Evolutionary conservation across 2,329 filamentous ascomycete genomes (phyloP), one percentile per base, ranked within the genome.

Genomic region (Colletotrichum destructivum): DNA sequence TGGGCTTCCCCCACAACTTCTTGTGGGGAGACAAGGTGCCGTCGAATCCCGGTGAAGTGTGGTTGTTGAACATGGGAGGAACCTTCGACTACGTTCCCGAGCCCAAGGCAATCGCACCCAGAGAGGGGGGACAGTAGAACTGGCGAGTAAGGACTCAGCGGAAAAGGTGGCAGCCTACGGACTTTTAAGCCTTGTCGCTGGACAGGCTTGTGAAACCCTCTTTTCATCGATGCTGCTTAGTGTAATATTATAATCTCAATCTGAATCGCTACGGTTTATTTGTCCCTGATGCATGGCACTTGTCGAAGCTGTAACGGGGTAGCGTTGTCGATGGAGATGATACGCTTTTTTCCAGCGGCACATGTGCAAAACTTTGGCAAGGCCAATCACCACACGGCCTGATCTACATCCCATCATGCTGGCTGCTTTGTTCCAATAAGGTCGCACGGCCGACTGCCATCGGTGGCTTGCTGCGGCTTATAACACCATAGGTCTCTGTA

Each of bases 1-100:
- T 89, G 49, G 92, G 92, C 0, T 95, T 94, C 80, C 93, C 93
- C 0, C 82, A 85, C 72, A 88, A 83, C 77, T 89, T 94, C 75
- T 78, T 93, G 4, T 87, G 84, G 78, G 81, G 81, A 2, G 74
- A 77, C 3, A 79, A 81, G 26, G 75, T 81, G 11, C 80, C 83
- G 1, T 78, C 81, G 5, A 78, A 84, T 42, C 78, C 79, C 0
- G 80, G 82, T 52, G 79, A 88, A 11, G 82, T 87, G 18, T 84
- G 81, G 79, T 75, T 88, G 21, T 72, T 87, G 38, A 76, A 76
- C 59, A 84, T 86, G 79, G 87, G 82, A 13, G 89, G 85, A 13
- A 79, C 79, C 1, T 87, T 83, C 64, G 87, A 90, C 75, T 86
- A 89, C 74, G 84, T 90, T 16, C 79, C 82, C 2, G 75, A 82